A percentile compares a stretch with the other conserved stretches of the same genome.
Conservation (phyloP, 1,139 yeast species). For the Petasospora fabianii region DNA sequence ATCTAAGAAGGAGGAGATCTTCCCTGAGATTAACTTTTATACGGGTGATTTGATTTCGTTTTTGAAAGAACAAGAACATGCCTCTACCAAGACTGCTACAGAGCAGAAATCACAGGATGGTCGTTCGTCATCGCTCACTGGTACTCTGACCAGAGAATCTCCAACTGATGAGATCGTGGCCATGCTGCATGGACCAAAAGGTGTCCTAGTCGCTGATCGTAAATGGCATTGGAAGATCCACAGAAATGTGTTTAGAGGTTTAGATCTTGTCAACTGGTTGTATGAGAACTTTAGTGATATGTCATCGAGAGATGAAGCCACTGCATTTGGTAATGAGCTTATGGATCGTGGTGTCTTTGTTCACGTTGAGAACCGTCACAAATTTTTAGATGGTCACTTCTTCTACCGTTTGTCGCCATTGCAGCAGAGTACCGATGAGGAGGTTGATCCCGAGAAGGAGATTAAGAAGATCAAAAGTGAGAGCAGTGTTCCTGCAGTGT, state of each 20-base stretch:
- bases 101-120: constrained; percentile 28
- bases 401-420: constrained; percentile 70
- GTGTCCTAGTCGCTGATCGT: constrained; percentile 67
- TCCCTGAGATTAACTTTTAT: constrained; percentile 79
- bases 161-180: constrained; percentile 50
- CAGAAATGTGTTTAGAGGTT: constrained; percentile 76
- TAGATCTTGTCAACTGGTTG: constrained; percentile 83
- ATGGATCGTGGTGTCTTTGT: constrained; percentile 69
- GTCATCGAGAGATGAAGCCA: constrained; percentile 77
- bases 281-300: constrained; percentile 76
- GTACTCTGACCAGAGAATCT: constrained; percentile 37
- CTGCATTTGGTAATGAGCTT: constrained; percentile 68
- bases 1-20: constrained; percentile 43
- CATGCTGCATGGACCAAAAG: constrained; percentile 61
- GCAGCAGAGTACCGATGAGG: neutral
- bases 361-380: constrained; percentile 82
- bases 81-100: neutral
- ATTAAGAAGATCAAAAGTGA: constrained; percentile 10
- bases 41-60: constrained; percentile 81
- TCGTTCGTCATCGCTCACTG: constrained; percentile 2
- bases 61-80: constrained; percentile 43
- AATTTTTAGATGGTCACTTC: constrained; percentile 88
- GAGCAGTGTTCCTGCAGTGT: constrained; percentile 12
- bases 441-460: constrained; percentile 6
- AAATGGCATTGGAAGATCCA: constrained; percentile 89